phyloP scores from a whole-genome alignment of 116 monocot genomes.

The Zostera marina region DNA sequence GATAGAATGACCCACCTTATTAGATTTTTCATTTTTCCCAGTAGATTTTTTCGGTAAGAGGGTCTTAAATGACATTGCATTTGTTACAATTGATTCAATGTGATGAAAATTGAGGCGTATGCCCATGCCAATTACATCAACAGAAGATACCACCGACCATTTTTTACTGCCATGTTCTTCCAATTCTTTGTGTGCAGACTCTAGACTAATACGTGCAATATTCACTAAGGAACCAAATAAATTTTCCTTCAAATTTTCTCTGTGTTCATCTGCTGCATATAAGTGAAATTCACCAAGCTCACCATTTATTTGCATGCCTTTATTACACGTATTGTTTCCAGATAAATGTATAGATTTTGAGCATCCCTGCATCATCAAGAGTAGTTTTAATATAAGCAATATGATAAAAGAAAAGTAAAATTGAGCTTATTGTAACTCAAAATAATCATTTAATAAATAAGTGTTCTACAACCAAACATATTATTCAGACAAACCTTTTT shows the following conservation, averaged over 20 bases:
- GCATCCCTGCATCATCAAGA: slow-evolving; percentile 42
- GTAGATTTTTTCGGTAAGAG: slow-evolving; percentile 30
- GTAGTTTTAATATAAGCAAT: neutral
- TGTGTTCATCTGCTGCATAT: slow-evolving; percentile 76
- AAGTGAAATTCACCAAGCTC: slow-evolving; percentile 87
- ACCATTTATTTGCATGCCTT: slow-evolving; percentile 67
- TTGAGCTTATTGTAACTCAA: neutral
- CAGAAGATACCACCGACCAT: slow-evolving; percentile 34
- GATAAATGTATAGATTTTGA: slow-evolving; percentile 88
- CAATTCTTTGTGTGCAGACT: slow-evolving; percentile 63
- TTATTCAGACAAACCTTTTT: too few species aligned
- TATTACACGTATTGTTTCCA: slow-evolving; percentile 82
- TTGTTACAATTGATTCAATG: slow-evolving; percentile 48
- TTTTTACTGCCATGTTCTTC: slow-evolving; percentile 36
- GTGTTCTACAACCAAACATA: too few species aligned
- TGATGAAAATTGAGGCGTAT: slow-evolving; percentile 58
- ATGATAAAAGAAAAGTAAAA: neutral
- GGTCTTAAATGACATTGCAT: slow-evolving; percentile 39
- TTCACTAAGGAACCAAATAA: slow-evolving; percentile 74
- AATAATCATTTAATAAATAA: too few species aligned
- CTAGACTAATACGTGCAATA: slow-evolving; percentile 55
- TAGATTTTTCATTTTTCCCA: slow-evolving; percentile 24
- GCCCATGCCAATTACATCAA: slow-evolving; percentile 68
- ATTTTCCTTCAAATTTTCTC: slow-evolving; percentile 57
- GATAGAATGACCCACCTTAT: slow-evolving; percentile 20